A percentile compares a stretch with the other conserved stretches of the same genome.
These are phyloP conservation scores for Aspergillus quadricinctus DNA, from an alignment of 2,329 filamentous ascomycete genomes.

Conservation along the genomic window DNA sequence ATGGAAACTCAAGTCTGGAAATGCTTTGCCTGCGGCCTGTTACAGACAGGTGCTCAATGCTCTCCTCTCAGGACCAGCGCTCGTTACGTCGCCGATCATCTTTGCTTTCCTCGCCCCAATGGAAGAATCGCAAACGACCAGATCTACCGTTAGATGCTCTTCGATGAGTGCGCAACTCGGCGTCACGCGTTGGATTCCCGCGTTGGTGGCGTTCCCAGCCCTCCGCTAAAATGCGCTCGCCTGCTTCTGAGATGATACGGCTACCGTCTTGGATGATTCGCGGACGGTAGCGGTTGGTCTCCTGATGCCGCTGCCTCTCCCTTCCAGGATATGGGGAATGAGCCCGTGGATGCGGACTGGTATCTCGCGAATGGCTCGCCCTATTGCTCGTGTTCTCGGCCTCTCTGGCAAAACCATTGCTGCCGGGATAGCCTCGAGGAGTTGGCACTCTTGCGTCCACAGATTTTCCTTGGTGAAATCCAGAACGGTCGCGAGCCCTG, in stretches of 20 bases:
- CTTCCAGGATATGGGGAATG: slow-evolving; percentile 1
- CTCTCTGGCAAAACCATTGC: not conserved
- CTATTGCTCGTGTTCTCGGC: not conserved
- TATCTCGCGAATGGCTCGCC: not conserved
- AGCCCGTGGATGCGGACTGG: not conserved
- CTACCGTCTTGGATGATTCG: slow-evolving; percentile 24
- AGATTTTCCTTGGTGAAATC: not conserved
- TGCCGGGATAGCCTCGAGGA: not conserved
- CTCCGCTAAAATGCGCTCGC: slow-evolving; percentile 14
- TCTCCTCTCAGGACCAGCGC: not conserved
- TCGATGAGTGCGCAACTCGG: slow-evolving; percentile 4
- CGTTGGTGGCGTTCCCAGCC: slow-evolving; percentile 9
- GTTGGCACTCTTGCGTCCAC: not conserved
- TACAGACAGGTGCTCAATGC: not conserved
- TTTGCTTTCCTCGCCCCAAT: slow-evolving; percentile 1
- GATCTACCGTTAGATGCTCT: slow-evolving; percentile 3
- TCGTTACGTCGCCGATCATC: not conserved
- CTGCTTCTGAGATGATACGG: slow-evolving; percentile 16
- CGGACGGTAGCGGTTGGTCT: slow-evolving; percentile 9
- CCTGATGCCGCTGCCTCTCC: not conserved
- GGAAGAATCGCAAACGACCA: slow-evolving; percentile 3
- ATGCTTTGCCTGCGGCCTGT: not conserved
- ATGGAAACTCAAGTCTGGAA: not conserved
- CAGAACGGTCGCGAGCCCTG: slow-evolving; percentile 1
- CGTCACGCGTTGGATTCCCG: slow-evolving; percentile 5